Conservation (phyloP, 176 grass and related monocot genomes). For the Zizania latifolia region DNA sequence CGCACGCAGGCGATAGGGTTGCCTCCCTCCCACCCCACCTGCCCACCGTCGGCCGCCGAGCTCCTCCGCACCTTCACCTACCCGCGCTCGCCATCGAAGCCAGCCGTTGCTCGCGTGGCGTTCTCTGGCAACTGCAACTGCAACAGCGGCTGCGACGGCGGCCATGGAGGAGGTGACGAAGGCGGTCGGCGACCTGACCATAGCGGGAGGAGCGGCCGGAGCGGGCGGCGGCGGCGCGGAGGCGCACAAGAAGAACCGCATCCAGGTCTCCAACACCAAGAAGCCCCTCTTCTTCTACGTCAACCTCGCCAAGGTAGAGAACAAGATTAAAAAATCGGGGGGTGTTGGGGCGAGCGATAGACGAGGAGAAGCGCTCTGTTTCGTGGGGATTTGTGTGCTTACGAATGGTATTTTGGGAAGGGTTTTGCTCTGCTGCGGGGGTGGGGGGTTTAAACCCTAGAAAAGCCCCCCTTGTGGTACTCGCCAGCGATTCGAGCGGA, state of each 20-base stretch:
- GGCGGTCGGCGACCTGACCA: slow-evolving; percentile 58
- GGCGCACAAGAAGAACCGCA: slow-evolving; percentile 77
- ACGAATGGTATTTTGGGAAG: not conserved
- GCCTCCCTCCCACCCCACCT: too few relatives aligned
- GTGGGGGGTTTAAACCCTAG: not conserved
- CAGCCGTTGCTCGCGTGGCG: not conserved
- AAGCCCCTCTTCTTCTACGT: slow-evolving; percentile 99
- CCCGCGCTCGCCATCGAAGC: not conserved
- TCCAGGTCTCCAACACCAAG: slow-evolving; percentile 96
- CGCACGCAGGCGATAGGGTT: not conserved
- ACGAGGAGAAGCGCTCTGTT: not conserved
- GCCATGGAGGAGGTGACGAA: slow-evolving; percentile 78
- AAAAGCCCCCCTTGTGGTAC: not conserved
- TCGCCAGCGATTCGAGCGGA: slow-evolving; percentile 4
- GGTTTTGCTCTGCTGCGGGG: not conserved
- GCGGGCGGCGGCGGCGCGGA: slow-evolving; percentile 25
- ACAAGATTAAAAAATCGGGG: not conserved
- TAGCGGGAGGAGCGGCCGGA: slow-evolving; percentile 17
- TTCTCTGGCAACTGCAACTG: not conserved
- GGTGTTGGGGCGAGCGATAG: too few relatives aligned
- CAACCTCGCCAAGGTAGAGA: slow-evolving; percentile 81
- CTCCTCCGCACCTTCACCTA: not conserved
- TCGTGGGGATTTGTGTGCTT: not conserved
- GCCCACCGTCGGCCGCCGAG: slow-evolving; percentile 35
- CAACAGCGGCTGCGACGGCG: too few relatives aligned